Evolutionary conservation across 225 moss, liverwort and hornwort species (phyloP), one percentile per base, ranked within the genome.

Genomic region (Asterella californica): DNA sequence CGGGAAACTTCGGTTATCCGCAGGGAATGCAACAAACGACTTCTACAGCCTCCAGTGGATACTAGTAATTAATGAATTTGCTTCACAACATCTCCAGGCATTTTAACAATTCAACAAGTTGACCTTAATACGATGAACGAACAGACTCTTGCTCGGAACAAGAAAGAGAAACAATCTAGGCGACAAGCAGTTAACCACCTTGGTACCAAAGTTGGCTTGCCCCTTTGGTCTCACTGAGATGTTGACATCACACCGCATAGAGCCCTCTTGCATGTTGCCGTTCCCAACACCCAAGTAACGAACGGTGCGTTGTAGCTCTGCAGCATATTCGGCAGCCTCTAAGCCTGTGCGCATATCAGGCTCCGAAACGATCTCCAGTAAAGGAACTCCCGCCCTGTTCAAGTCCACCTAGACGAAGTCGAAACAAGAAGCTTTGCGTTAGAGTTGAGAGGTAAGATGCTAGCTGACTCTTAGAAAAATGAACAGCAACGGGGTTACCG

Each of bases 181-280:
- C 6, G 2, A 61, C 70, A 76, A 52, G 76, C 22, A 7, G 77
- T 33, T 49, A 54, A 60, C 50, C 83, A 95, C 95, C 95, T 99
- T 99, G 63, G 97, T 99, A 75, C 97, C 97, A 71, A 99, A 95
- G 85, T 85, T 87, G 63, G 86, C 83, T 79, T 84, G 90, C 29
- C 93, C 93, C 84, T 82, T 92, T 37, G 93, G 93, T 38, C 95
- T 93, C 63, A 99, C 91, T 71, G 97, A 99, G 75, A 95, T 93
- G 83, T 99, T 99, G 70, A 99, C 95, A 83, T 99, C 97, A 72
- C 97, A 99, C 50, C 97, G 87, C 92, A 99, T 90, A 45, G 97
- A 94, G 52, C 97, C 97, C 84, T 99, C 97, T 78, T 95, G 97
- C 97, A 99, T 99, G 76, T 99, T 99, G 71, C 93, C 97, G 82